These are phyloP conservation scores for Austroboletus olivaceoglutinosus DNA, from an alignment of 1,284 basidiomycete genomes.

Conservation along the genomic window DNA sequence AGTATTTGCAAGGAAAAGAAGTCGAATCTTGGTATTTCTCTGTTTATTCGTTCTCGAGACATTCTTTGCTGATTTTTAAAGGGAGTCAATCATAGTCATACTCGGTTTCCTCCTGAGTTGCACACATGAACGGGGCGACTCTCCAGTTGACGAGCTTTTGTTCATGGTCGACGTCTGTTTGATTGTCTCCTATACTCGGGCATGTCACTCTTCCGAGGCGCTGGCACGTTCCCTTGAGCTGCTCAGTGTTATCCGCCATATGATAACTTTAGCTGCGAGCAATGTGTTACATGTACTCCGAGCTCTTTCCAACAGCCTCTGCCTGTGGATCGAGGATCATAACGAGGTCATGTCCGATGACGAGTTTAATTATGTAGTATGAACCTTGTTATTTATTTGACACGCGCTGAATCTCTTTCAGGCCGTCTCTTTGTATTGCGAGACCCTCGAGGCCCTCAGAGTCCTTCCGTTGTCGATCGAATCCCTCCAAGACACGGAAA, in stretches of 20 bases:
- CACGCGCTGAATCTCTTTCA: constrained; percentile 20
- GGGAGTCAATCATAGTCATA: constrained; percentile 21
- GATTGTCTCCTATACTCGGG: constrained; percentile 34
- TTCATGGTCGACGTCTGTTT: constrained; percentile 32
- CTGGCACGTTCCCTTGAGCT: constrained; percentile 34
- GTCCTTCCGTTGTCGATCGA: constrained; percentile 37
- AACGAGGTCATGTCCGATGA: constrained; percentile 37
- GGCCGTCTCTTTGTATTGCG: constrained; percentile 47
- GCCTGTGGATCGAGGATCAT: constrained; percentile 53
- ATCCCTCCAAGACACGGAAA: constrained; percentile 38
- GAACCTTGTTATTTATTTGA: constrained; percentile 11
- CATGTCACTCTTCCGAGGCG: constrained; percentile 22
- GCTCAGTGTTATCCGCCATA: constrained; percentile 34
- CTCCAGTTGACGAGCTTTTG: constrained; percentile 18
- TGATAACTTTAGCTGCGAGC: constrained; percentile 29
- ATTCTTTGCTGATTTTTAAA: constrained; percentile 13
- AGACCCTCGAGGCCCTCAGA: constrained; percentile 39
- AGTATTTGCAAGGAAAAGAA: constrained; percentile 21
- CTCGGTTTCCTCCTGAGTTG: constrained; percentile 20
- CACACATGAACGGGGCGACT: constrained; percentile 3
- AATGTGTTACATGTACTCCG: constrained; percentile 36
- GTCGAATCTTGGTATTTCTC: constrained; percentile 23
- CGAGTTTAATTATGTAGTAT: constrained; percentile 49
- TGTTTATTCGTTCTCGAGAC: background rate
- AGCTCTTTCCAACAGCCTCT: constrained; percentile 40